These are phyloP conservation scores for Exidia glandulosa DNA, from an alignment of 768 basidiomycete genomes.

Conservation along the genomic window DNA sequence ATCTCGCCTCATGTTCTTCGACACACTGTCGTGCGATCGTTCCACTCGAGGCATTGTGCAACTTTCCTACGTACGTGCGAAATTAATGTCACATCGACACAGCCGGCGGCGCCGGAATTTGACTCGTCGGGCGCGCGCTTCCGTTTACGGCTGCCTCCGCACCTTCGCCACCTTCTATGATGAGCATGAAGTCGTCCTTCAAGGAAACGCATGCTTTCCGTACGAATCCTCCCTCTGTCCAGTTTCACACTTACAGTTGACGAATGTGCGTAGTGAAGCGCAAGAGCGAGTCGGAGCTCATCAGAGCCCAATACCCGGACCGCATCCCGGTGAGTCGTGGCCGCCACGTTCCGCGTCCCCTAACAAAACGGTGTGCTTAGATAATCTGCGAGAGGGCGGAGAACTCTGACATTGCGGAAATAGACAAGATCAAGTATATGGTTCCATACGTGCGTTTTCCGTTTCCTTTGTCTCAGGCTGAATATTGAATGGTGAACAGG, in stretches of 20 bases:
- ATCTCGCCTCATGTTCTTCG: no score
- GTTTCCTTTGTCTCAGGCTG: not conserved
- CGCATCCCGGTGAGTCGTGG: conserved; percentile 27
- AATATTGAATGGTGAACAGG: not conserved
- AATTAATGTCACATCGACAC: no score
- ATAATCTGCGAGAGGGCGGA: not conserved
- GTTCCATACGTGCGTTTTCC: not conserved
- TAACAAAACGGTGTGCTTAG: not conserved
- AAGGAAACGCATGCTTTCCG: not conserved
- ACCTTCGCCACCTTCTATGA: not conserved
- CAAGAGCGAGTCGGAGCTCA: conserved; percentile 32
- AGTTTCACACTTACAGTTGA: not conserved
- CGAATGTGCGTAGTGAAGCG: conserved; percentile 23
- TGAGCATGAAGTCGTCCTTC: not conserved
- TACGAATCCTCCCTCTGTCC: not conserved
- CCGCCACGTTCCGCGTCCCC: not conserved
- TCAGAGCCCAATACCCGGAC: conserved; percentile 31
- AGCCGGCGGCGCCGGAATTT: no score
- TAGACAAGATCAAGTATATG: not conserved
- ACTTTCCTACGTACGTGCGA: no score
- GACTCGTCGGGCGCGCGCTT: no score
- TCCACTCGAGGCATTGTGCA: no score
- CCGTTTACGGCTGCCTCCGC: not conserved
- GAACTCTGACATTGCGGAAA: not conserved
- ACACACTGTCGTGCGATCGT: no score